Conservation (phyloP, 192 early-diverging fungal genomes). For the Backusella sp. region DNA sequence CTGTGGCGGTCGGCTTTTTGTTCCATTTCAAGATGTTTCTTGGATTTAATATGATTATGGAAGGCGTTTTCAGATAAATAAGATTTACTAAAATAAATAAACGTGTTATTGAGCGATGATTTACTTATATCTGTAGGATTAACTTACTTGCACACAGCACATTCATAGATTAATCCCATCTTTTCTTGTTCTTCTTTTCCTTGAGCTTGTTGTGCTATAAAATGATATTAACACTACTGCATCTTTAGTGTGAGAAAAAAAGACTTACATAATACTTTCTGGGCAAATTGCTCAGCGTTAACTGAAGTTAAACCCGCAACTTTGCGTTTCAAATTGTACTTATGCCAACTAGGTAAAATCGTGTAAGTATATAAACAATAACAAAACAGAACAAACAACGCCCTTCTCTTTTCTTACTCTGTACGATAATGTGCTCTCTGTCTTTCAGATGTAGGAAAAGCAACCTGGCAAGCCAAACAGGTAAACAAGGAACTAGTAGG, state of each 20-base stretch:
- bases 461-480: slow-evolving; percentile 90
- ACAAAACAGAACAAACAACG: background rate
- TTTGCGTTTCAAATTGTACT: slow-evolving; percentile 98
- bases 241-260: background rate
- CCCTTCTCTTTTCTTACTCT: slow-evolving; percentile 45
- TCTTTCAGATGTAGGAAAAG: slow-evolving; percentile 84
- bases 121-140: background rate
- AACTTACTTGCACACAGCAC: slow-evolving; percentile 49
- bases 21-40: slow-evolving; percentile 89
- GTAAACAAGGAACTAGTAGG: slow-evolving; percentile 54
- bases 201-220: slow-evolving; percentile 61
- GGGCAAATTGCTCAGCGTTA: slow-evolving; percentile 81
- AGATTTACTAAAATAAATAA: slow-evolving; percentile 14
- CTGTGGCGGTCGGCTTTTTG: slow-evolving; percentile 67
- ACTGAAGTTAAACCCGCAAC: slow-evolving; percentile 88
- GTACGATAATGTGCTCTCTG: slow-evolving; percentile 95
- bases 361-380: background rate
- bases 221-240: background rate
- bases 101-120: background rate
- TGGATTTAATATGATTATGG: slow-evolving; percentile 85
- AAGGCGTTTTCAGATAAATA: slow-evolving; percentile 75
- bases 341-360: slow-evolving; percentile 74
- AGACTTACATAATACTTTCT: slow-evolving; percentile 57
- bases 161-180: slow-evolving; percentile 42
- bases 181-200: slow-evolving; percentile 44